Percentiles rank a stretch among this genome's conserved stretches.
Evolutionary conservation across 2,329 filamentous ascomycete genomes (phyloP).

Genomic region (Aureobasidium mangrovei): DNA sequence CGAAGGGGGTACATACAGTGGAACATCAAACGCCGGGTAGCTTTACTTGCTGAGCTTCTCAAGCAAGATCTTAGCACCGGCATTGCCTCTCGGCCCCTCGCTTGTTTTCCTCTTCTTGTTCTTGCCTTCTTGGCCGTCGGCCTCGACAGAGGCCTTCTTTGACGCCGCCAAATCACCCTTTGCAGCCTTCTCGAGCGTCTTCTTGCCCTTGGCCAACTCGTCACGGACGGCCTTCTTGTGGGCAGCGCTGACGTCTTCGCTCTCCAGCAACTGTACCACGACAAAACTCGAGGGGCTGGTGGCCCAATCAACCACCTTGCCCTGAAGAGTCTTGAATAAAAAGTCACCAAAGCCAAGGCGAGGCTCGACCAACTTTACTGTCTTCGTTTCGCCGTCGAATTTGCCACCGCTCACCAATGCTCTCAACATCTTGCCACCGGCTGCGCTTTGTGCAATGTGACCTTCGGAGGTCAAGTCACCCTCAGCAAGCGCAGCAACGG

Average conservation of each 20-base stretch:
- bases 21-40: background rate
- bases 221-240: slow-evolving; percentile 58
- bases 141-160: slow-evolving; percentile 33
- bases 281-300: slow-evolving; percentile 81
- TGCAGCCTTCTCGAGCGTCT: slow-evolving; percentile 59
- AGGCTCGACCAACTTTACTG: slow-evolving; percentile 61
- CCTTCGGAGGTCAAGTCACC: slow-evolving; percentile 34
- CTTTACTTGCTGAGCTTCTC: slow-evolving; percentile 26
- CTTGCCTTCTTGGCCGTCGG: slow-evolving; percentile 20
- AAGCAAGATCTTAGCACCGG: slow-evolving; percentile 39
- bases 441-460: slow-evolving; percentile 54
- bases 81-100: slow-evolving; percentile 31
- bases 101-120: slow-evolving; percentile 29
- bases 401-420: slow-evolving; percentile 80
- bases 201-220: slow-evolving; percentile 63
- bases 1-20: background rate
- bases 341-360: slow-evolving; percentile 70
- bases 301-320: slow-evolving; percentile 71
- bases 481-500: slow-evolving; percentile 44
- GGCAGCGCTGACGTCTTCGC: slow-evolving; percentile 52
- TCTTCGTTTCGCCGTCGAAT: slow-evolving; percentile 67
- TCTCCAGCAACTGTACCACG: slow-evolving; percentile 70
- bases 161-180: slow-evolving; percentile 30
- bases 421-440: slow-evolving; percentile 78
- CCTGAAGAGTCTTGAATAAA: slow-evolving; percentile 74